phyloP scores from a whole-genome alignment of 345 rosid genomes.

The Aquilaria yunnanensis region DNA sequence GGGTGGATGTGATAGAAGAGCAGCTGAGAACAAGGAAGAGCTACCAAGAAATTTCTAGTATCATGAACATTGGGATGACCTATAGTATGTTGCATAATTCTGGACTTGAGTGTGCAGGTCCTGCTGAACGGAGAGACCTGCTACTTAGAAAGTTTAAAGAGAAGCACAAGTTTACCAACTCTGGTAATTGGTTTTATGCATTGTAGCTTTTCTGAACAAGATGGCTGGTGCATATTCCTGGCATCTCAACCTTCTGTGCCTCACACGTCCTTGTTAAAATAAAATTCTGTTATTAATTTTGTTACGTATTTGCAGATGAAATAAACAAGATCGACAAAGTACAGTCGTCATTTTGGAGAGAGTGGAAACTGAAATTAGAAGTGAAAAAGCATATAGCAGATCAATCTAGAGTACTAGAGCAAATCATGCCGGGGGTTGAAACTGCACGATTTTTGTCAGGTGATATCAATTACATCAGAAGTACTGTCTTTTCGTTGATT shows the following conservation, averaged over 20 bases:
- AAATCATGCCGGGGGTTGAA: constrained; percentile 82
- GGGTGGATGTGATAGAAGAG: constrained; percentile 89
- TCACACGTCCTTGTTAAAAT: neutral
- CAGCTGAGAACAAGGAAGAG: constrained; percentile 68
- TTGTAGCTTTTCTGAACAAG: constrained; percentile 1
- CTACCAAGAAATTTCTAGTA: constrained; percentile 81
- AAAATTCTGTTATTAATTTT: constrained; percentile 6
- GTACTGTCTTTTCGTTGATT: constrained; percentile 47
- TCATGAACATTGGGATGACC: constrained; percentile 87
- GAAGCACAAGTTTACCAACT: constrained; percentile 49
- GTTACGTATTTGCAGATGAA: constrained; percentile 49
- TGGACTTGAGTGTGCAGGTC: constrained; percentile 76
- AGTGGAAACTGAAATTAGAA: constrained; percentile 93
- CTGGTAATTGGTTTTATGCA: constrained; percentile 45
- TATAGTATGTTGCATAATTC: constrained; percentile 75
- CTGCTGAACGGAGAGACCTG: constrained; percentile 69
- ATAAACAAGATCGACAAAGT: constrained; percentile 67
- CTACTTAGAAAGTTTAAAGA: constrained; percentile 56
- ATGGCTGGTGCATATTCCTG: constrained; percentile 3
- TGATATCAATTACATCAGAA: constrained; percentile 55
- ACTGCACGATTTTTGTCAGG: constrained; percentile 77
- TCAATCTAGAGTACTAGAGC: constrained; percentile 72
- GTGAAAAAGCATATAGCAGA: constrained; percentile 71
- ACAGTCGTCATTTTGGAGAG: constrained; percentile 91
- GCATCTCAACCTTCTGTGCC: neutral